Conservation (phyloP, 768 basidiomycete genomes). For the Suillus paluster region DNA sequence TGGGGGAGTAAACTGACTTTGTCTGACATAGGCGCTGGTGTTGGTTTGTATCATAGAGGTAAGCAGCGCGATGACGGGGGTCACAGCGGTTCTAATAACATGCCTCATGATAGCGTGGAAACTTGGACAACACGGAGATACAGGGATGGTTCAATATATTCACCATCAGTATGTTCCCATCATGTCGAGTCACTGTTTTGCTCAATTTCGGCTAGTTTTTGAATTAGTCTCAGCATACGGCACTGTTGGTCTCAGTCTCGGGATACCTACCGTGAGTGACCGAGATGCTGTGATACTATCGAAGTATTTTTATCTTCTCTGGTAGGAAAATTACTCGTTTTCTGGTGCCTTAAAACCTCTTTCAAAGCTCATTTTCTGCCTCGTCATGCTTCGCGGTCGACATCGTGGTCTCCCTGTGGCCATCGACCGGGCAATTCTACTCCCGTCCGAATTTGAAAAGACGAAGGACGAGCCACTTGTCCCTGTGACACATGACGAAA, state of each 20-base stretch:
- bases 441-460: constrained; percentile 66
- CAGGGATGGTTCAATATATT: constrained; percentile 86
- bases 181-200: not conserved
- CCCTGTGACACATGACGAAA: constrained; percentile 15
- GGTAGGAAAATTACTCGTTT: constrained; percentile 80
- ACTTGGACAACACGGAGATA: constrained; percentile 56
- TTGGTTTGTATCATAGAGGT: constrained; percentile 95
- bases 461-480: constrained; percentile 19
- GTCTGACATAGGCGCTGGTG: constrained; percentile 64
- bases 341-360: constrained; percentile 77
- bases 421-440: constrained; percentile 85
- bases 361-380: constrained; percentile 85
- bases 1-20: not conserved
- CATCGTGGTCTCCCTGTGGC: constrained; percentile 89
- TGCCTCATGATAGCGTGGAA: constrained; percentile 50
- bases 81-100: constrained; percentile 3
- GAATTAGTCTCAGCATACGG: constrained; percentile 90
- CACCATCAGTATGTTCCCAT: constrained; percentile 58
- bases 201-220: constrained; percentile 57
- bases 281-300: not conserved
- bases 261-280: constrained; percentile 71
- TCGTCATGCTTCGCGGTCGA: constrained; percentile 93
- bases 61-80: constrained; percentile 19
- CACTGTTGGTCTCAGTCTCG: constrained; percentile 87
- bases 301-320: constrained; percentile 8